A percentile compares a stretch with the other conserved stretches of the same genome.
Evolutionary conservation across 495 filamentous ascomycete species (phyloP).

Genomic region (Aspergillus avenaceus): DNA sequence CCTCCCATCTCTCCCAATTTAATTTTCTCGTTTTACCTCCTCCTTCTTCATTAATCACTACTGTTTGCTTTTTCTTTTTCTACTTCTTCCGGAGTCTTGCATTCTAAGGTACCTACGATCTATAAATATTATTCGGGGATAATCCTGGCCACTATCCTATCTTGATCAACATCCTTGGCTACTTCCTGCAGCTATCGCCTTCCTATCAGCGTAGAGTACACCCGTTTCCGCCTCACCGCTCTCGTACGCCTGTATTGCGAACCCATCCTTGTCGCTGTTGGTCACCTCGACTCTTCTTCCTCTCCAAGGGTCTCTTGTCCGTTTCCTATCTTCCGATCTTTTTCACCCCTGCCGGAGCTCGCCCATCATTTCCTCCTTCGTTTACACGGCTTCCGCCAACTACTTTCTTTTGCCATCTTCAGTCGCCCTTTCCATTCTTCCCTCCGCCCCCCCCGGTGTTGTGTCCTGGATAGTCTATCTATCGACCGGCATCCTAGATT

Average conservation of each 20-base stretch:
- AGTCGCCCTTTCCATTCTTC: conserved; percentile 9
- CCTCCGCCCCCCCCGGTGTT: background rate
- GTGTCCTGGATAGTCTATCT: conserved; percentile 10
- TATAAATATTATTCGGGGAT: background rate
- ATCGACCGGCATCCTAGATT: conserved; percentile 6
- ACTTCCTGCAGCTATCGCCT: conserved; percentile 9
- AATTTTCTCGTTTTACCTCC: conserved; percentile 1
- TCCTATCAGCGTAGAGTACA: conserved; percentile 3
- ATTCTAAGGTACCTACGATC: too few relatives aligned
- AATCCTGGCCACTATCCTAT: background rate
- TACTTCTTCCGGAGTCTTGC: background rate
- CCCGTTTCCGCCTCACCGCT: conserved; percentile 28
- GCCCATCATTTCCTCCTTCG: background rate
- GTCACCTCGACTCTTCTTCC: conserved; percentile 4
- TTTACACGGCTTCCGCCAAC: background rate
- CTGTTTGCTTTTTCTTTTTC: conserved; percentile 2
- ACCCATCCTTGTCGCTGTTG: background rate
- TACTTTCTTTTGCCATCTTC: conserved; percentile 5
- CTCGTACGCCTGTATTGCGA: conserved; percentile 9
- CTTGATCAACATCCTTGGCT: conserved; percentile 3
- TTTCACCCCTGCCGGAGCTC: background rate
- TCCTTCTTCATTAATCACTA: background rate
- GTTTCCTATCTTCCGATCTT: background rate
- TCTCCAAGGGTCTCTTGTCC: background rate
- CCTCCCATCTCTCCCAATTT: conserved; percentile 10